A percentile compares a stretch with the other conserved stretches of the same genome.
Evolutionary conservation across 164 flowering plant genomes (phyloP).

Genomic region (Saururus chinensis): DNA sequence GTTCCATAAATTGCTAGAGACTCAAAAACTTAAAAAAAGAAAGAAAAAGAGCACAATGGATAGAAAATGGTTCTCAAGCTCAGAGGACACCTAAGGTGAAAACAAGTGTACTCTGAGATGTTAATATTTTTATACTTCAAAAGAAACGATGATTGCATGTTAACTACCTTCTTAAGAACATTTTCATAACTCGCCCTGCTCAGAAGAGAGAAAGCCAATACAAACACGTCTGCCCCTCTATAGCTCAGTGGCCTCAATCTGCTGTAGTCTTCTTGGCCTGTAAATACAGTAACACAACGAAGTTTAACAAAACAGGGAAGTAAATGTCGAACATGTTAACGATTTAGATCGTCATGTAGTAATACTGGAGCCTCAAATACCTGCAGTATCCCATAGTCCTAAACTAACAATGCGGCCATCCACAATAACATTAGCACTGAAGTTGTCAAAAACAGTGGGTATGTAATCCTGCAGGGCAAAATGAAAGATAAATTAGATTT

Average conservation of each 20-base stretch:
- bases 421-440: constrained; percentile 55
- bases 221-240: constrained; percentile 95
- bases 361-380: constrained; percentile 11
- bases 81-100: no score
- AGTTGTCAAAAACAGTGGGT: constrained; percentile 64
- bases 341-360: neutral
- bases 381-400: constrained; percentile 73
- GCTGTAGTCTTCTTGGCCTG: constrained; percentile 99
- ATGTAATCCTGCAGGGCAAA: constrained; percentile 40
- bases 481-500: neutral
- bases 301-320: neutral
- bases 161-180: constrained; percentile 89
- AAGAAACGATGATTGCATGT: neutral
- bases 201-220: constrained; percentile 88
- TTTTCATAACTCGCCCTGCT: constrained; percentile 98
- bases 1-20: no score
- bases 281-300: neutral
- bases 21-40: no score
- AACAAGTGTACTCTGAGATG: no score
- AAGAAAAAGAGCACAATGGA: neutral
- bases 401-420: constrained; percentile 46
- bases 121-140: neutral
- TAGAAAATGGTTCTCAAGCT: no score
- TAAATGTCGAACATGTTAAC: neutral
- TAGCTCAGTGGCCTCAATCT: constrained; percentile 97